A percentile compares a stretch with the other conserved stretches of the same genome.
Evolutionary conservation across 176 grass and related monocot species (phyloP).

Genomic region (sorghum (Sorghum bicolor)): DNA sequence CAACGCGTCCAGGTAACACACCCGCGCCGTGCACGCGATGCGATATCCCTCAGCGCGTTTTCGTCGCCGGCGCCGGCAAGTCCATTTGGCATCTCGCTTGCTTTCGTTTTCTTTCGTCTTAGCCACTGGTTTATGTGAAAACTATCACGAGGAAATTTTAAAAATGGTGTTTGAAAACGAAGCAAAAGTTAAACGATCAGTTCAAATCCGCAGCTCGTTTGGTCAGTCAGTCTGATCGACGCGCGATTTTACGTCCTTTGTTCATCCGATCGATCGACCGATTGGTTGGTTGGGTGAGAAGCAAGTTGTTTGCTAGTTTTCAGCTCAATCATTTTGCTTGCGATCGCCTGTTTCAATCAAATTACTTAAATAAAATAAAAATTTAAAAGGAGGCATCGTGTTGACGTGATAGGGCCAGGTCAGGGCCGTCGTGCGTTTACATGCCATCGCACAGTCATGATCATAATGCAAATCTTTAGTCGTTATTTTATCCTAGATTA

Average conservation of each 20-base stretch:
- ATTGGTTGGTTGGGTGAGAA: neutral
- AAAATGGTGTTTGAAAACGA: neutral
- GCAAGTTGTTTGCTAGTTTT: neutral
- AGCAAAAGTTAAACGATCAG: neutral
- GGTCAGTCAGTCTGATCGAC: neutral
- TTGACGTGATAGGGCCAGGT: neutral
- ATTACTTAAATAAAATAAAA: neutral
- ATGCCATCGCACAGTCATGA: neutral
- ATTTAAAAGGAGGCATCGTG: neutral
- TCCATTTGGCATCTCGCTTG: neutral
- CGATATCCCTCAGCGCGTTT: no score
- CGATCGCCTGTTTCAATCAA: neutral
- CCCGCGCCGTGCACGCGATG: no score
- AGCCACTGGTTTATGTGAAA: neutral
- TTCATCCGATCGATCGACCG: neutral
- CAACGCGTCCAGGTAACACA: slow-evolving; percentile 31
- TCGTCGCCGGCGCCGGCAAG: neutral
- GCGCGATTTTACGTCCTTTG: neutral
- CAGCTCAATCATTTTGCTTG: neutral
- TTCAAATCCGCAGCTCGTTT: neutral
- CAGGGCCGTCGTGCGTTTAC: neutral
- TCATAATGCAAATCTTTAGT: neutral
- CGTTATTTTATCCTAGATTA: neutral
- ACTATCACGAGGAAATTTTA: neutral
- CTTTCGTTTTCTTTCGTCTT: neutral